Evolutionary conservation across 129 eudicot species (phyloP).

Genomic region (Flaveria robusta): DNA sequence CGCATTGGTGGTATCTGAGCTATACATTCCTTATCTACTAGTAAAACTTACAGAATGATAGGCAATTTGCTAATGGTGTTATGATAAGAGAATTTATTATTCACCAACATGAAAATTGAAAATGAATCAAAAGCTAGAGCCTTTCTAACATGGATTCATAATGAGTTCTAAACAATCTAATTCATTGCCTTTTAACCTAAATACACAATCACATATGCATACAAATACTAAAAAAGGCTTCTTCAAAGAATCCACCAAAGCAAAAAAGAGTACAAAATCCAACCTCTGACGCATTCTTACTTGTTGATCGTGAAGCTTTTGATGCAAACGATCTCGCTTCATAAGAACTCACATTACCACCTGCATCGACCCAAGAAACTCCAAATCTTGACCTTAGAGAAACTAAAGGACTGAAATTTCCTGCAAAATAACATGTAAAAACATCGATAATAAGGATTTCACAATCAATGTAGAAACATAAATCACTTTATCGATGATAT

Average conservation of each 20-base stretch:
- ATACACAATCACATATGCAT: background rate
- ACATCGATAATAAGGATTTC: background rate
- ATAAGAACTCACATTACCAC: background rate
- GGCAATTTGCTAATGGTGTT: no score
- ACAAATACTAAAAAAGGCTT: background rate
- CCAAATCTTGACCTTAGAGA: slow-evolving; percentile 44
- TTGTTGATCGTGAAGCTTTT: slow-evolving; percentile 48
- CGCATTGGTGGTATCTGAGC: no score
- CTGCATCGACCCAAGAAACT: slow-evolving; percentile 32
- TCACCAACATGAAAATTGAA: no score
- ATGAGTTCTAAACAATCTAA: no score
- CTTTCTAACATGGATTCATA: no score
- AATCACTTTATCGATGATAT: background rate
- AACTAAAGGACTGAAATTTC: slow-evolving; percentile 31
- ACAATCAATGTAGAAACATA: background rate
- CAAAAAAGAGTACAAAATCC: slow-evolving; percentile 19
- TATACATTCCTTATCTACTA: no score
- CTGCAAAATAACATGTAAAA: slow-evolving; percentile 36
- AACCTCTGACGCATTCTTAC: slow-evolving; percentile 62
- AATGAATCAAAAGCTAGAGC: no score
- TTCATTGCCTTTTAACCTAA: no score
- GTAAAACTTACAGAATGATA: no score
- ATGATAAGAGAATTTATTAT: no score
- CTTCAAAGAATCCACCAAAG: background rate
- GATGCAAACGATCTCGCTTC: slow-evolving; percentile 68